Evolutionary conservation across 1,284 basidiomycete genomes (phyloP).

Genomic region (Cutaneotrichosporon sp.): DNA sequence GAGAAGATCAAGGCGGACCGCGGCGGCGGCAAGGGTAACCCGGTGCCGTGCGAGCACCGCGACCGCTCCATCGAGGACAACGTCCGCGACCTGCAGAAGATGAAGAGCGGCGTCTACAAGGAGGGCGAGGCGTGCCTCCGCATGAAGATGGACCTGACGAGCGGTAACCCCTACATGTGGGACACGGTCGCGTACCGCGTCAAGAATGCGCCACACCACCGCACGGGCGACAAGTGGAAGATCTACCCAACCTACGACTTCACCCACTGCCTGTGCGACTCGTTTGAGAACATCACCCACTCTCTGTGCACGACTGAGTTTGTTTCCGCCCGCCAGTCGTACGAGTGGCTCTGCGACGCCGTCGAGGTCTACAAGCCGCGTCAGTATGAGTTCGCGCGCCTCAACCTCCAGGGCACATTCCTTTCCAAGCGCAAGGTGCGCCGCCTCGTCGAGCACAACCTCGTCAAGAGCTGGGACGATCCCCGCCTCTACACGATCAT

Average conservation of each 20-base stretch:
- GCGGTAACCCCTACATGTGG: constrained; percentile 99
- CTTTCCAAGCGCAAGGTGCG: constrained; percentile 97
- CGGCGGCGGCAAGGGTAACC: constrained; percentile 77
- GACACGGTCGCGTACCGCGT: constrained; percentile 96
- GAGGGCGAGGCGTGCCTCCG: constrained; percentile 89
- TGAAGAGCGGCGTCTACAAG: constrained; percentile 86
- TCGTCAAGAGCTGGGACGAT: constrained; percentile 95
- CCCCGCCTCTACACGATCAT: constrained; percentile 98
- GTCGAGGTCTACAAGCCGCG: constrained; percentile 96
- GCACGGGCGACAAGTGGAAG: constrained; percentile 88
- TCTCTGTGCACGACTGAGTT: constrained; percentile 98
- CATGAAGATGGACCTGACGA: constrained; percentile 95
- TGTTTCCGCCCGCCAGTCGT: constrained; percentile 92
- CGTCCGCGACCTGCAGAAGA: constrained; percentile 81
- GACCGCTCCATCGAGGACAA: constrained; percentile 81
- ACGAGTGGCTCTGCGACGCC: constrained; percentile 98
- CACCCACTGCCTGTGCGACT: constrained; percentile 97
- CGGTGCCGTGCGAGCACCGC: constrained; percentile 83
- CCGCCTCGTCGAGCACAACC: constrained; percentile 77
- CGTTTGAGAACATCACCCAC: constrained; percentile 98
- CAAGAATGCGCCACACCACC: constrained; percentile 85
- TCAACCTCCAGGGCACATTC: constrained; percentile 92
- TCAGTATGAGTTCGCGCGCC: constrained; percentile 94
- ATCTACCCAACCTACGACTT: constrained; percentile 90
- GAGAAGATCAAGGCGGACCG: constrained; percentile 88